Conservation (phyloP, 2,329 filamentous ascomycete genomes). For the Fusarium oxysporum region DNA sequence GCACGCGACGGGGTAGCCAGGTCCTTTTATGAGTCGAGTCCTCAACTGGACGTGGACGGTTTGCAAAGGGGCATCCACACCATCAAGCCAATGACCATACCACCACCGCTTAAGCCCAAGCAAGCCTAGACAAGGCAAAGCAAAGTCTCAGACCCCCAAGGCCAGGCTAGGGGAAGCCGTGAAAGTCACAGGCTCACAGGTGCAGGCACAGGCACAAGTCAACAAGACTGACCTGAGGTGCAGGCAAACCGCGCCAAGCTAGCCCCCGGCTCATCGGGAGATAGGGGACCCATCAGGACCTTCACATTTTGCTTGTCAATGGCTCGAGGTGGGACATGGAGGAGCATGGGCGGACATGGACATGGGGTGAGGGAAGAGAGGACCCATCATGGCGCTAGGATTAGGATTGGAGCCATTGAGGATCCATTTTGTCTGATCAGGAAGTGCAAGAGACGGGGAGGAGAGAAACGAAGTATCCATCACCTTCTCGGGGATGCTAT, state of each 20-base stretch:
- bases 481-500: slow-evolving; percentile 24
- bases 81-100: background rate
- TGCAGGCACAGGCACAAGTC: slow-evolving; percentile 24
- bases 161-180: slow-evolving; percentile 12
- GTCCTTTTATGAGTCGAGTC: slow-evolving; percentile 45
- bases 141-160: slow-evolving; percentile 23
- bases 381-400: slow-evolving; percentile 34
- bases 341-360: slow-evolving; percentile 20
- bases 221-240: slow-evolving; percentile 29
- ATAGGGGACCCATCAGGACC: slow-evolving; percentile 13
- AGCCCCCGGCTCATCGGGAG: slow-evolving; percentile 39
- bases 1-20: slow-evolving; percentile 28
- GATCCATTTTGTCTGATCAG: slow-evolving; percentile 25
- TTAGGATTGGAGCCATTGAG: slow-evolving; percentile 29
- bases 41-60: slow-evolving; percentile 17
- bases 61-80: slow-evolving; percentile 23
- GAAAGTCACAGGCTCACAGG: slow-evolving; percentile 5
- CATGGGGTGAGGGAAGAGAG: slow-evolving; percentile 21
- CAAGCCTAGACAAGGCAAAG: slow-evolving; percentile 5
- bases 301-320: slow-evolving; percentile 2
- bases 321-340: slow-evolving; percentile 24
- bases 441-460: slow-evolving; percentile 12
- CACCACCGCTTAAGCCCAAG: background rate
- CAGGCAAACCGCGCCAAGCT: slow-evolving; percentile 29
- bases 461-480: slow-evolving; percentile 6